Evolutionary conservation across 345 rosid genomes (phyloP).

Genomic region (Salix purpurea): DNA sequence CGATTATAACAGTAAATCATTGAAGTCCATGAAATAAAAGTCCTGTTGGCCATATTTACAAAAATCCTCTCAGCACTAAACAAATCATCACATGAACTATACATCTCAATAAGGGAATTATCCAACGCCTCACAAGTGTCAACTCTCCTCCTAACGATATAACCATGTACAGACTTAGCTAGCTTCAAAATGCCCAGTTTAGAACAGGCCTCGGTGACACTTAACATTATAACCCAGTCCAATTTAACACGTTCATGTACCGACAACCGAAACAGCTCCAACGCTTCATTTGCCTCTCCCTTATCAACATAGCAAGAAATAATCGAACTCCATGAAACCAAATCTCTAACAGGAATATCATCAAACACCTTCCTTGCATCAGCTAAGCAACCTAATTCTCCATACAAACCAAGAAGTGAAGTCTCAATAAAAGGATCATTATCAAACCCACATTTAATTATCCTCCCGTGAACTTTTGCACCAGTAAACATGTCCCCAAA

Average conservation of each 20-base stretch:
- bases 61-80: conserved; percentile 55
- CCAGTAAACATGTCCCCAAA: conserved; percentile 46
- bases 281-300: conserved; percentile 38
- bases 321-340: conserved; percentile 68
- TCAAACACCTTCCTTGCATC: conserved; percentile 62
- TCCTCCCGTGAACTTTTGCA: conserved; percentile 53
- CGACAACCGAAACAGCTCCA: conserved; percentile 44
- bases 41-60: conserved; percentile 11
- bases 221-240: conserved; percentile 54
- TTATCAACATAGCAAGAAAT: conserved; percentile 52
- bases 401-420: conserved; percentile 54
- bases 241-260: conserved; percentile 40
- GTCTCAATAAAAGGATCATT: conserved; percentile 57
- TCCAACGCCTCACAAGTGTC: conserved; percentile 38
- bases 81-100: conserved; percentile 68
- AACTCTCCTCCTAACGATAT: conserved; percentile 31
- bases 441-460: conserved; percentile 58
- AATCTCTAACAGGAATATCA: conserved; percentile 46
- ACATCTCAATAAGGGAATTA: conserved; percentile 56
- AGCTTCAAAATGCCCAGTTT: conserved; percentile 39
- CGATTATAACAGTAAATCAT: conserved; percentile 70
- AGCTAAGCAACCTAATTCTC: conserved; percentile 42
- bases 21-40: conserved; percentile 62
- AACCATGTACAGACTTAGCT: conserved; percentile 51
- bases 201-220: conserved; percentile 51